Conservation (phyloP, 176 grass and related monocot species). For the Oryza coarctata region DNA sequence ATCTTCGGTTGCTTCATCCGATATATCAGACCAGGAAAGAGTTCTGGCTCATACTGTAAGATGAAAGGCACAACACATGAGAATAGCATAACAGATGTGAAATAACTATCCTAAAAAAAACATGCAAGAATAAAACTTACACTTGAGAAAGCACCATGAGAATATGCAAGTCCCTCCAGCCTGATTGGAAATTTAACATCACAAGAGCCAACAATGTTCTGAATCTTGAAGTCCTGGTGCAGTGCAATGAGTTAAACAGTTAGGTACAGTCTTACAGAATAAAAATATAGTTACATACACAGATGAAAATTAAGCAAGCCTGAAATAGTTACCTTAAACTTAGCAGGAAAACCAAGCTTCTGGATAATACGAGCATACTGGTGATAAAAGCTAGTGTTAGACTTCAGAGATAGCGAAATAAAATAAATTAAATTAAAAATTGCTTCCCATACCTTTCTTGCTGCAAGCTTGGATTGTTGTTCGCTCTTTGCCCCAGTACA, state of each 20-base stretch:
- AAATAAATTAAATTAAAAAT: conserved; percentile 3
- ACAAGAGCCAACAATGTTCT: conserved; percentile 97
- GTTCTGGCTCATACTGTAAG: conserved; percentile 83
- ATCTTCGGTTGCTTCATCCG: conserved; percentile 97
- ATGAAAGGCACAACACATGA: not conserved
- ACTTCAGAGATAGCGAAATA: not conserved
- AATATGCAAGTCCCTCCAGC: conserved; percentile 93
- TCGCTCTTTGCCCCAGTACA: conserved; percentile 96
- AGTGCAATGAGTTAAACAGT: conserved; percentile 10
- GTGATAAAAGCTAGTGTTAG: conserved; percentile 36
- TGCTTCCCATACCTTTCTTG: conserved; percentile 72
- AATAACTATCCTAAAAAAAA: not conserved
- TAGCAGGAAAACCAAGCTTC: conserved; percentile 96
- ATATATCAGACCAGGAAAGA: conserved; percentile 93
- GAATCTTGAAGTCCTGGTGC: conserved; percentile 88
- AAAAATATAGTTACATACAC: not conserved
- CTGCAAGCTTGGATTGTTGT: conserved; percentile 92
- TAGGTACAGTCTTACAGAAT: not conserved
- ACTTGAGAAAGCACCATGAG: conserved; percentile 94
- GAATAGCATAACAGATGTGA: not conserved
- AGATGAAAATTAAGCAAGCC: conserved; percentile 8
- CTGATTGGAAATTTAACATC: conserved; percentile 95
- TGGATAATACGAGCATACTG: conserved; percentile 99
- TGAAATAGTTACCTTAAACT: conserved; percentile 77
- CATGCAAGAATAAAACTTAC: conserved; percentile 49